Evolutionary conservation across 2,329 filamentous ascomycete genomes (phyloP).

Genomic region (Fusarium sp.): DNA sequence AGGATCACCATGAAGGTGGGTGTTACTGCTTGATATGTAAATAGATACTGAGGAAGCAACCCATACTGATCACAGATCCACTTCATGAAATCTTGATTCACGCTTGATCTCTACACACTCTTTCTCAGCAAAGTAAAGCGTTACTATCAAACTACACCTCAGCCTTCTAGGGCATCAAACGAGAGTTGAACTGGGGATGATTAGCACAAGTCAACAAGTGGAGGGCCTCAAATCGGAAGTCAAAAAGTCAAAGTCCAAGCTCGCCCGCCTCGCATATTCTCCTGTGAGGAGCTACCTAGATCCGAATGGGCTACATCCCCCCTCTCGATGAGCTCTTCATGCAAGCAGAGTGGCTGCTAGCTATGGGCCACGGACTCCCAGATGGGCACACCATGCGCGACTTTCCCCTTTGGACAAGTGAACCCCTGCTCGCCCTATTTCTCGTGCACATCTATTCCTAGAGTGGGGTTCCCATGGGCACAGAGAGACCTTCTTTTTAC

Average conservation of each 20-base stretch:
- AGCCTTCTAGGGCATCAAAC: constrained; percentile 28
- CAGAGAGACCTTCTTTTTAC: constrained; percentile 44
- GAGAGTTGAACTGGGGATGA: constrained; percentile 29
- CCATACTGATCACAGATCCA: constrained; percentile 32
- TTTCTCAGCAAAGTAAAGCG: neutral
- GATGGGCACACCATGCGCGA: constrained; percentile 51
- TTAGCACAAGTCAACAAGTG: constrained; percentile 28
- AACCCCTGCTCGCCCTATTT: constrained; percentile 41
- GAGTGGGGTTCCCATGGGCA: constrained; percentile 45
- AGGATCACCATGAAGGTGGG: constrained; percentile 23
- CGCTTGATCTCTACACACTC: neutral
- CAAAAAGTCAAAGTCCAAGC: constrained; percentile 39
- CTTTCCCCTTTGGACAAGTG: constrained; percentile 47
- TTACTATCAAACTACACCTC: constrained; percentile 17
- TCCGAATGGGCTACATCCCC: constrained; percentile 38
- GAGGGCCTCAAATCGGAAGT: constrained; percentile 43
- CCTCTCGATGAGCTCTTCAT: constrained; percentile 37
- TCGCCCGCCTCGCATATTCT: constrained; percentile 41
- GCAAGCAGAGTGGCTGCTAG: constrained; percentile 46
- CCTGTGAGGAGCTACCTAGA: constrained; percentile 44
- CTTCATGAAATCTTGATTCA: constrained; percentile 24
- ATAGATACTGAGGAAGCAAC: constrained; percentile 25
- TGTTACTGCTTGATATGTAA: constrained; percentile 37
- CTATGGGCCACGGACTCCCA: constrained; percentile 40
- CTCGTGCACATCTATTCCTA: constrained; percentile 51